Evolutionary conservation across 768 basidiomycete species (phyloP), one percentile per base, ranked within the genome.

Genomic region (Auricularia auricula-judae): DNA sequence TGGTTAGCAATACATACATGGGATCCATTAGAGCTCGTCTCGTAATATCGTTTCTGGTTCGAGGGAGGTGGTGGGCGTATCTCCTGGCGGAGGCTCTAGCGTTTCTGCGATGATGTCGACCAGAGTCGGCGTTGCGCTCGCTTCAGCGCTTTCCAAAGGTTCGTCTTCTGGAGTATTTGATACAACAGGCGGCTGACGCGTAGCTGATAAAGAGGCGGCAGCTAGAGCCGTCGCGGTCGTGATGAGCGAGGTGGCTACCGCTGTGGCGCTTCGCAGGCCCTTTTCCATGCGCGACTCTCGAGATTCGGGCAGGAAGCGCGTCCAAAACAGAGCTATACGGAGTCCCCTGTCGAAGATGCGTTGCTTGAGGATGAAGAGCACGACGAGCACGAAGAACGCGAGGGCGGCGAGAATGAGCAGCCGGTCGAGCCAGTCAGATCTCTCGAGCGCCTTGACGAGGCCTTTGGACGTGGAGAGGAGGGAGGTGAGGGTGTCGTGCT

Each of bases 351-450:
- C 91, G 42, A 98, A 68, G 59, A 98, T 76, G 16, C 97, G 83
- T 65, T 94, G 86, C 75, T 97, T 93, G 70, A 98, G 70, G 68
- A 99, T 88, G 70, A 91, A 95, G 33, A 88, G 80, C 5, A 93
- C 86, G 36, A 91, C 87, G 18, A 94, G 82, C 65, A 86, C 66
- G 77, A 99, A 99, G 74, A 98, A 91, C 11, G 79, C 72, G 42
- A 98, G 84, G 0, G 84, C 91, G 1, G 85, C 80, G 63, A 93
- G 76, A 69, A 99, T 88, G 66, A 98, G 77, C 35, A 97, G 73
- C 4, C 95, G 88, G 77, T 99, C 97, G 21, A 95, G 78, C 85
- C 90, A 88, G 78, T 98, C 95, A 16, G 93, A 84, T 66, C 88
- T 87, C 75, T 97, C 91, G 60, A 99, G 85, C 0, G 87, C 85